Evolutionary conservation across 108 stramenopile genomes (phyloP).

Genomic region (Fragilariopsis cylindrus): DNA sequence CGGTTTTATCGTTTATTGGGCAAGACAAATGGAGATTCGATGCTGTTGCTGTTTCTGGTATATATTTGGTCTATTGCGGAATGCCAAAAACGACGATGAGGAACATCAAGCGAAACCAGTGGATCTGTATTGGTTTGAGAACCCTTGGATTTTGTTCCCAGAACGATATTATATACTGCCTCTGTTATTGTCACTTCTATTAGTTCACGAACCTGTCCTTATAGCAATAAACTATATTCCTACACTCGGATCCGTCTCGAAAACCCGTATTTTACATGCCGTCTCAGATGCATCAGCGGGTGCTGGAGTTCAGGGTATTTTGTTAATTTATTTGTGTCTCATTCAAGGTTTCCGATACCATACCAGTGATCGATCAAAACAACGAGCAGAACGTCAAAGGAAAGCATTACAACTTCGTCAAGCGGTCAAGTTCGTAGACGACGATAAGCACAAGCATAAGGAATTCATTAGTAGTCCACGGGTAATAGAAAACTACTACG

Average conservation of each 20-base stretch:
- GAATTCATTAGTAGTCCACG: neutral
- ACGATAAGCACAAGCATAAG: slow-evolving; percentile 11
- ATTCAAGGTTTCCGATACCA: slow-evolving; percentile 81
- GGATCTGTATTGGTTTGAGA: slow-evolving; percentile 66
- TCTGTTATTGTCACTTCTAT: slow-evolving; percentile 56
- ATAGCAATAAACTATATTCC: slow-evolving; percentile 55
- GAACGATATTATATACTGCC: slow-evolving; percentile 73
- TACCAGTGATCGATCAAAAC: slow-evolving; percentile 56
- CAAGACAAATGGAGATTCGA: slow-evolving; percentile 52
- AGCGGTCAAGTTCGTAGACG: slow-evolving; percentile 57
- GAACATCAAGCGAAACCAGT: neutral
- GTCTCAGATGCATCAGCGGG: slow-evolving; percentile 64
- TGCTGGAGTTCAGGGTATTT: slow-evolving; percentile 68
- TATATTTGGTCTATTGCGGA: neutral
- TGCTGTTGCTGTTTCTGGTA: neutral
- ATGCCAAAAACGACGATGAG: slow-evolving; percentile 6
- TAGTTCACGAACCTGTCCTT: slow-evolving; percentile 75
- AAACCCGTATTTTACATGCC: slow-evolving; percentile 38
- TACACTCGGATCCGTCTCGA: slow-evolving; percentile 30
- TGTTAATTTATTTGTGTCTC: slow-evolving; percentile 73
- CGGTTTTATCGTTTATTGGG: slow-evolving; percentile 62
- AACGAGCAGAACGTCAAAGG: slow-evolving; percentile 64
- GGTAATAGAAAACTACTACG: slow-evolving; percentile 52
- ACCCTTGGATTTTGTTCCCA: slow-evolving; percentile 74
- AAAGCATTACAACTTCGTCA: slow-evolving; percentile 58